These are phyloP conservation scores for Glonium stellatum DNA, from an alignment of 495 filamentous ascomycete genomes.

Conservation along the genomic window DNA sequence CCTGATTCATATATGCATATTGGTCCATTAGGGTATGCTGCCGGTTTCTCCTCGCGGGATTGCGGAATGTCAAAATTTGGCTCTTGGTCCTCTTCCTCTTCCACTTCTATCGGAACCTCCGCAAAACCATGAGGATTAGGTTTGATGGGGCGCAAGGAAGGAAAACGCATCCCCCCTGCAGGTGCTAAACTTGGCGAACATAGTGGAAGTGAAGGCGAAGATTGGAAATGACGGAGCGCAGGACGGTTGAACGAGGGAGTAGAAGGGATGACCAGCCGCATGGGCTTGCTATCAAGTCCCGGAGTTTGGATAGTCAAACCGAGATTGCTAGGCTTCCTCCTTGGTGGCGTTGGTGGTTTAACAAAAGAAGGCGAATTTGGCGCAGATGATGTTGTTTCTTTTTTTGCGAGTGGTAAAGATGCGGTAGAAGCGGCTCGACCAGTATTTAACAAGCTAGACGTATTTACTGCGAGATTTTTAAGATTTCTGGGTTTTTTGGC, in stretches of 20 bases:
- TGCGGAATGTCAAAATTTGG: constrained; percentile 64
- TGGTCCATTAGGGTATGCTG: constrained; percentile 87
- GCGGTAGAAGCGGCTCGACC: constrained; percentile 48
- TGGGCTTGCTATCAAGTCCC: constrained; percentile 31
- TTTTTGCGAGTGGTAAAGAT: constrained; percentile 38
- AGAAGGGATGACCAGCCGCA: constrained; percentile 35
- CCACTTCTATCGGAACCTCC: constrained; percentile 30
- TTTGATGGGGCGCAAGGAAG: constrained; percentile 40
- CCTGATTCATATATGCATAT: constrained; percentile 87
- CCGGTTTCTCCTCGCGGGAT: constrained; percentile 72
- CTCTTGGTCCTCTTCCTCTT: constrained; percentile 58
- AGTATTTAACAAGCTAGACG: constrained; percentile 47
- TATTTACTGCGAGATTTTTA: constrained; percentile 87
- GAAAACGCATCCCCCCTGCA: constrained; percentile 59
- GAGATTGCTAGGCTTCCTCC: constrained; percentile 71
- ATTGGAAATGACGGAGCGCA: constrained; percentile 58
- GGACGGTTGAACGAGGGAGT: constrained; percentile 35
- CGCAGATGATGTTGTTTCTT: constrained; percentile 53
- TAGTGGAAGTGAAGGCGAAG: constrained; percentile 57
- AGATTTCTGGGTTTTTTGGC: constrained; percentile 75
- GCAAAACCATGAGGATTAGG: constrained; percentile 27
- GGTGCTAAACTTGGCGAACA: constrained; percentile 53
- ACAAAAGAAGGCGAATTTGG: constrained; percentile 78
- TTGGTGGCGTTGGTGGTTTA: constrained; percentile 61
- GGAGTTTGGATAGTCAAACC: constrained; percentile 65